Evolutionary conservation across 768 basidiomycete genomes (phyloP).

Genomic region (Amanita muscaria): DNA sequence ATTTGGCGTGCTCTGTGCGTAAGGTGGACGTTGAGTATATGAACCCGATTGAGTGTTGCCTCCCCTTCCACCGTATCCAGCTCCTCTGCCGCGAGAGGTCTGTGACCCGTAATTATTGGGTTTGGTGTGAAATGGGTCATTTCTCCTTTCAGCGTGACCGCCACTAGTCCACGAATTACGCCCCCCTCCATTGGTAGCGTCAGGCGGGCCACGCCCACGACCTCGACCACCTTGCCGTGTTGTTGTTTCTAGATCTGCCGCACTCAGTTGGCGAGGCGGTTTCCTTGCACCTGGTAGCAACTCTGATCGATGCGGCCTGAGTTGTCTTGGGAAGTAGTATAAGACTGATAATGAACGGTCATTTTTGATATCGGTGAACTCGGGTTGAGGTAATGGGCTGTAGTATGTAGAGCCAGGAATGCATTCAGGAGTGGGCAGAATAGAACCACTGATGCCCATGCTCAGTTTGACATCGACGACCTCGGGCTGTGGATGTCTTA

Average conservation of each 20-base stretch:
- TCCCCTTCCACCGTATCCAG: slow-evolving; percentile 21
- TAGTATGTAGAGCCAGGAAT: slow-evolving; percentile 90
- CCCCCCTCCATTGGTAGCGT: slow-evolving; percentile 1
- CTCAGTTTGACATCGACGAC: slow-evolving; percentile 60
- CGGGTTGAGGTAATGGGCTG: slow-evolving; percentile 52
- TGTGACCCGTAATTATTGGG: slow-evolving; percentile 27
- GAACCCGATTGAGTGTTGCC: slow-evolving; percentile 25
- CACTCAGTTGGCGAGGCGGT: slow-evolving; percentile 49
- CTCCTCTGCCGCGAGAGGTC: slow-evolving; percentile 16
- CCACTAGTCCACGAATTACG: slow-evolving; percentile 17
- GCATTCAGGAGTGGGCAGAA: slow-evolving; percentile 78
- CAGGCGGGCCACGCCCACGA: slow-evolving; percentile 31
- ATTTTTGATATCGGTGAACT: slow-evolving; percentile 72
- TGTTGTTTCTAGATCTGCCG: slow-evolving; percentile 63
- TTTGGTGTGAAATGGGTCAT: slow-evolving; percentile 41
- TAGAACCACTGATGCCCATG: slow-evolving; percentile 71
- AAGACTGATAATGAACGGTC: slow-evolving; percentile 82
- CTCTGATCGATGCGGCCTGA: slow-evolving; percentile 76
- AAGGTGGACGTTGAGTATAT: slow-evolving; percentile 23
- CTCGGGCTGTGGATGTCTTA: slow-evolving; percentile 48
- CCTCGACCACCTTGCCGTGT: slow-evolving; percentile 47
- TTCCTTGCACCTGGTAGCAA: slow-evolving; percentile 67
- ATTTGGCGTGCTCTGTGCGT: slow-evolving; percentile 20
- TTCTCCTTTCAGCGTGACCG: slow-evolving; percentile 28
- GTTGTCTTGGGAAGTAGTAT: slow-evolving; percentile 86